phyloP scores from a whole-genome alignment of 805 yeast species.

The Myxozyma monticola region DNA sequence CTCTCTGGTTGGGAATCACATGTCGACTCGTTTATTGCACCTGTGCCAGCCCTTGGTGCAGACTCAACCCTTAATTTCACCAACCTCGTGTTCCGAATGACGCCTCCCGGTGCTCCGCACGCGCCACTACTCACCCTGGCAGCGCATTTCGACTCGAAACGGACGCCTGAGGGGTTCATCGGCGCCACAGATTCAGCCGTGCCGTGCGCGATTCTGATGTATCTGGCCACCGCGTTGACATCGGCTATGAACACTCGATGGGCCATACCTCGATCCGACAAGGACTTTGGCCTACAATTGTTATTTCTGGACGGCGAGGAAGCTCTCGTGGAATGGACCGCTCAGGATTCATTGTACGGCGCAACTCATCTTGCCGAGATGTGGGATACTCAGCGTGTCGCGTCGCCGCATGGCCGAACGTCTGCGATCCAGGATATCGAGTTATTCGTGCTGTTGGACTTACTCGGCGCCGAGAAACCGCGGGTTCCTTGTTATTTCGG shows the following conservation, averaged over 20 bases:
- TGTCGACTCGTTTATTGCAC: constrained; percentile 35
- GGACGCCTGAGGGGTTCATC: constrained; percentile 53
- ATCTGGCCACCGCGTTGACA: constrained; percentile 42
- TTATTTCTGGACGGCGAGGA: constrained; percentile 65
- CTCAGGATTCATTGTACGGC: constrained; percentile 56
- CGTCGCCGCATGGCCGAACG: constrained; percentile 21
- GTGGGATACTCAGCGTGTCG: constrained; percentile 38
- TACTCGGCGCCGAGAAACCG: constrained; percentile 47
- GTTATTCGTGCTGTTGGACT: constrained; percentile 51
- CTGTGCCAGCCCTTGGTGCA: constrained; percentile 19
- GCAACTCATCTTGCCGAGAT: constrained; percentile 50
- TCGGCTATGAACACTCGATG: constrained; percentile 32
- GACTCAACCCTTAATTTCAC: constrained; percentile 38
- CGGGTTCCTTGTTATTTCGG: constrained; percentile 48
- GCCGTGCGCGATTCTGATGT: constrained; percentile 54
- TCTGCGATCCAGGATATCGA: constrained; percentile 43
- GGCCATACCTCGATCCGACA: no score
- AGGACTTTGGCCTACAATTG: constrained; percentile 45
- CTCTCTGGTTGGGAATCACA: constrained; percentile 34
- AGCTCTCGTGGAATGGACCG: constrained; percentile 55
- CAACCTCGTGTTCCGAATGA: constrained; percentile 42
- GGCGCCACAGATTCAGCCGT: constrained; percentile 64
- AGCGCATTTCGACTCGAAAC: constrained; percentile 58
- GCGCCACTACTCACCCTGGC: constrained; percentile 38
- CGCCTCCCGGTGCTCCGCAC: constrained; percentile 27